Evolutionary conservation across 208 protist genomes (phyloP).

Genomic region (Giardia muris): DNA sequence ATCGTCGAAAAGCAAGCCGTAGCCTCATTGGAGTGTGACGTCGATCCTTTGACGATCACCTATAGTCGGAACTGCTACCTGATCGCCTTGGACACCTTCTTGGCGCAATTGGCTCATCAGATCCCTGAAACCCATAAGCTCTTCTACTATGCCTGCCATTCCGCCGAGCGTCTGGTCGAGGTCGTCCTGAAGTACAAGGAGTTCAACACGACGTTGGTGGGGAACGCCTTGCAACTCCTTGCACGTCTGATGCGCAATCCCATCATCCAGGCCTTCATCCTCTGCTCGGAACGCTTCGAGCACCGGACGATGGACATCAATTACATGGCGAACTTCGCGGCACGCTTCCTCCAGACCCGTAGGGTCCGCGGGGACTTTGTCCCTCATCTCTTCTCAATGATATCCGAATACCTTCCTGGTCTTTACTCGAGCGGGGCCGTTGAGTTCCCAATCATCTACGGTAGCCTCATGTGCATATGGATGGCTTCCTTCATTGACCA

Average conservation of each 20-base stretch:
- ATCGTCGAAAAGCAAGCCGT: background rate
- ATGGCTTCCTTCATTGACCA: background rate
- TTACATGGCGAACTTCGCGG: background rate
- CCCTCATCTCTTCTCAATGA: background rate
- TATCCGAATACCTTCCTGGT: background rate
- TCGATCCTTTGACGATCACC: background rate
- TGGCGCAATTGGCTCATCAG: background rate
- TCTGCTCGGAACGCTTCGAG: background rate
- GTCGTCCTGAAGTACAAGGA: background rate
- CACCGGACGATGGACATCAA: background rate
- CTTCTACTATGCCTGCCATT: background rate
- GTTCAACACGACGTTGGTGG: background rate
- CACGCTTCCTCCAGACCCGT: background rate
- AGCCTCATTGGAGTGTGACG: background rate
- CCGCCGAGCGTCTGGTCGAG: background rate
- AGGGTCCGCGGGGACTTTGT: background rate
- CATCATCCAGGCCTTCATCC: background rate
- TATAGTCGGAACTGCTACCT: background rate
- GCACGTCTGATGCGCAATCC: background rate
- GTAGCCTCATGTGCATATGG: background rate
- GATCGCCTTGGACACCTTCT: background rate
- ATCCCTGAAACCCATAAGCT: background rate
- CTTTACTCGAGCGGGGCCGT: background rate
- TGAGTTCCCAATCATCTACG: background rate
- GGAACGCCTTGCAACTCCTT: background rate